Evolutionary conservation across 176 grass and related monocot species (phyloP).

Genomic region (Triticum urartu): DNA sequence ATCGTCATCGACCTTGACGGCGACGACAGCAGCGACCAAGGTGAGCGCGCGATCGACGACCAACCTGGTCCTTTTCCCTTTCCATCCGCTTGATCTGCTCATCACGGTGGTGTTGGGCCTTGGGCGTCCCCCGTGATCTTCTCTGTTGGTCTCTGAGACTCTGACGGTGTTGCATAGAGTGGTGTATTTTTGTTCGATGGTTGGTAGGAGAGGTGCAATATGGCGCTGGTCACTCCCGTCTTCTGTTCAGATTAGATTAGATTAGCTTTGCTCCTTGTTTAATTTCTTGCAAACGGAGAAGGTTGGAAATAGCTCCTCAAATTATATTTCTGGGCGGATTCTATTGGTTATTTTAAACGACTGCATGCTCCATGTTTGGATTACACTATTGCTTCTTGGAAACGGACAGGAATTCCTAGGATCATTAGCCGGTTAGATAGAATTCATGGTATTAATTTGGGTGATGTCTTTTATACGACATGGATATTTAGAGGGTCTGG

Average conservation of each 20-base stretch:
- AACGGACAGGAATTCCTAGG: neutral
- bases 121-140: neutral
- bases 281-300: neutral
- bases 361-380: neutral
- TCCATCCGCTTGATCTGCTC: neutral
- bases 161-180: neutral
- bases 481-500: neutral
- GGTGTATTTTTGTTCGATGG: neutral
- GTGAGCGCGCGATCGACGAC: neutral
- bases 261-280: neutral
- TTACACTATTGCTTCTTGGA: neutral
- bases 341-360: neutral
- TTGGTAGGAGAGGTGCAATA: neutral
- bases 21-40: neutral
- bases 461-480: no score
- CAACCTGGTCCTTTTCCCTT: neutral
- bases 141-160: neutral
- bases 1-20: neutral
- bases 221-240: neutral
- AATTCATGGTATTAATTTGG: neutral
- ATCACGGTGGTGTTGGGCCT: neutral
- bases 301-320: neutral
- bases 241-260: neutral
- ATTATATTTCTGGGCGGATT: neutral
- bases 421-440: neutral